Conservation (phyloP, 805 yeast genomes). For the Teunomyces barrocoloradensis region DNA sequence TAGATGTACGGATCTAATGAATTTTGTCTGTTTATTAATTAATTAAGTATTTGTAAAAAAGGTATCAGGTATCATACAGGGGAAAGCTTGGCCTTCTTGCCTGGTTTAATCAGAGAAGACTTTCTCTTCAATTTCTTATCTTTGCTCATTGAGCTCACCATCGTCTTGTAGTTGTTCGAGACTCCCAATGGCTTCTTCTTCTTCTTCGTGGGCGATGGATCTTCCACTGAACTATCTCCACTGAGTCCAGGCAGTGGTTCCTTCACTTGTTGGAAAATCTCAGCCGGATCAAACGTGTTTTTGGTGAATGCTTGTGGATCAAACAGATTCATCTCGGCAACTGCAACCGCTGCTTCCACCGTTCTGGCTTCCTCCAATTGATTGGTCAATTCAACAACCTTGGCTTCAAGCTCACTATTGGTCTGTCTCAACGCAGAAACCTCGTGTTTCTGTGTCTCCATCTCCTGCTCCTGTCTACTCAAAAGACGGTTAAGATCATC, state of each 20-base stretch:
- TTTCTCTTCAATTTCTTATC: constrained; percentile 10
- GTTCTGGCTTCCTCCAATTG: constrained; percentile 3
- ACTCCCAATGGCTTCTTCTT: constrained; percentile 7
- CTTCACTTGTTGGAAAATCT: constrained; percentile 6
- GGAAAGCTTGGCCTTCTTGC: constrained; percentile 1
- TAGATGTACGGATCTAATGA: neutral
- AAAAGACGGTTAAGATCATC: neutral
- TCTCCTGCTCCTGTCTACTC: constrained; percentile 3
- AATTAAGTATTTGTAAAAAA: neutral
- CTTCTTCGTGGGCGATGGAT: constrained; percentile 1
- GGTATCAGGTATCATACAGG: neutral
- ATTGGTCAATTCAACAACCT: neutral
- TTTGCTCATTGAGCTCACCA: constrained; percentile 9
- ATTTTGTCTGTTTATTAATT: neutral
- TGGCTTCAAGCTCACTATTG: neutral
- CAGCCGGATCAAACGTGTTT: constrained; percentile 5
- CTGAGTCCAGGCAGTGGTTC: neutral
- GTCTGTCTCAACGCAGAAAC: neutral
- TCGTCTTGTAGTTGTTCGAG: constrained; percentile 9
- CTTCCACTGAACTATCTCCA: neutral
- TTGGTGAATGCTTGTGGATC: neutral
- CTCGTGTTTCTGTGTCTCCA: neutral
- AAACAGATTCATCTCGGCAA: constrained; percentile 6
- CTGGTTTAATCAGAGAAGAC: constrained; percentile 3
- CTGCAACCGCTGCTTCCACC: constrained; percentile 2